Evolutionary conservation across 306 rosid species (phyloP), one percentile per base, ranked within the genome.

Genomic region (Cyclanthera cordifolia): DNA sequence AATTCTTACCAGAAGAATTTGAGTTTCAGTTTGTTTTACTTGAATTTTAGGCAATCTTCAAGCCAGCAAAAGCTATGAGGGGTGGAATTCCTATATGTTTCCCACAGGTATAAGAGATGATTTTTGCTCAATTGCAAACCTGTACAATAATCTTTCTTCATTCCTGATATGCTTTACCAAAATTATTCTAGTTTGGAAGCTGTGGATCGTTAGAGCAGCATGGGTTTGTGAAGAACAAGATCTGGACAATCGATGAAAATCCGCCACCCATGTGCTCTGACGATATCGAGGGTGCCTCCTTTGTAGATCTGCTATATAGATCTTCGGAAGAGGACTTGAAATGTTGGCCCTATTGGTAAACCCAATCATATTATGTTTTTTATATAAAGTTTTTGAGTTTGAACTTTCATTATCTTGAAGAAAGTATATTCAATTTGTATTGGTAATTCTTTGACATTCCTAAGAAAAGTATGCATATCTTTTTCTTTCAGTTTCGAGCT

Each of bases 51-150:
- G 86, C 88, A 71, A 85, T 73, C 70, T 79, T 79, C 37, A 85
- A 89, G 85, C 80, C 87, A 32, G 87, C 90, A 49, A 92, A 92
- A 76, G 85, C 93, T 28, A 84, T 82, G 73, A 80, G 93, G 48
- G 98, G 98, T 74, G 98, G 98, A 73, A 89, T 92, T 66, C 90
- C 89, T 51, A 77, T 92, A 30, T 89, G 96, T 79, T 92, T 89
- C 77, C 98, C 96, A 13, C 95, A 89, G 96, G 98, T 85, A 79
- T 75, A 46, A 17, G 32, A 68, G 30, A 67, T 58, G 23, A 30
- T 54, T 71, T 37, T 17, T 71, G 49, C 49, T 32, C 68, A 20
- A 66, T 53, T 73, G 37, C 60, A 51, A 27, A 23, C 14, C 16
- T 76, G 20, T 58, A 30, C 15, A 8, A 34, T 32, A 13, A 43